Conservation (phyloP, 352 stramenopile species). For the Globisporangium splendens region DNA sequence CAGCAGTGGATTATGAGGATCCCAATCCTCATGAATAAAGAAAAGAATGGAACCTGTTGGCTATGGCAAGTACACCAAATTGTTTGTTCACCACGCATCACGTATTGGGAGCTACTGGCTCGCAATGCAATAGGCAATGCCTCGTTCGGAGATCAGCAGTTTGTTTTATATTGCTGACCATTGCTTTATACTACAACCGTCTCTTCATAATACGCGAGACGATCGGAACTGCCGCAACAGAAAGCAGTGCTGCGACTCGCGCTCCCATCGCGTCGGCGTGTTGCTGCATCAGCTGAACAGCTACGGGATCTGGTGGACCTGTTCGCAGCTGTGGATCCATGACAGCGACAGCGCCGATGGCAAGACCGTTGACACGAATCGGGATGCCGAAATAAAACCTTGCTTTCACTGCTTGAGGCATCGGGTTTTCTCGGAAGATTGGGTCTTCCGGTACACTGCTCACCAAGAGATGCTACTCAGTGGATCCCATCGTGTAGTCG, state of each 20-base stretch:
- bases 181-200: conserved; percentile 2
- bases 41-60: too few relatives aligned
- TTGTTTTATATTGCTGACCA: too few relatives aligned
- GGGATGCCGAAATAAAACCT: conserved; percentile 21
- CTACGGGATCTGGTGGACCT: not conserved
- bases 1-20: conserved; percentile 29
- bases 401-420: conserved; percentile 17
- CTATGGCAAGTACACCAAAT: too few relatives aligned
- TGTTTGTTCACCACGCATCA: too few relatives aligned
- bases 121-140: too few relatives aligned
- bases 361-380: conserved; percentile 11
- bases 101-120: too few relatives aligned
- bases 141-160: too few relatives aligned
- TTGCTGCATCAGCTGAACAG: conserved; percentile 6
- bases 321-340: conserved; percentile 12
- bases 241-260: conserved; percentile 7
- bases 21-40: too few relatives aligned
- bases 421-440: conserved; percentile 22
- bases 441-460: conserved; percentile 2
- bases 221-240: too few relatives aligned
- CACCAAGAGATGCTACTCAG: conserved; percentile 14
- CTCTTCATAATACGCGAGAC: conserved; percentile 6
- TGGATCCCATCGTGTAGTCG: conserved; percentile 17
- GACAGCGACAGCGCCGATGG: conserved; percentile 20
- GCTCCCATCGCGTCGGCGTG: conserved; percentile 6